Base-by-base conservation (phyloP, 2,329 filamentous ascomycete genomes). In the Sporothrix dimorphospora region DNA sequence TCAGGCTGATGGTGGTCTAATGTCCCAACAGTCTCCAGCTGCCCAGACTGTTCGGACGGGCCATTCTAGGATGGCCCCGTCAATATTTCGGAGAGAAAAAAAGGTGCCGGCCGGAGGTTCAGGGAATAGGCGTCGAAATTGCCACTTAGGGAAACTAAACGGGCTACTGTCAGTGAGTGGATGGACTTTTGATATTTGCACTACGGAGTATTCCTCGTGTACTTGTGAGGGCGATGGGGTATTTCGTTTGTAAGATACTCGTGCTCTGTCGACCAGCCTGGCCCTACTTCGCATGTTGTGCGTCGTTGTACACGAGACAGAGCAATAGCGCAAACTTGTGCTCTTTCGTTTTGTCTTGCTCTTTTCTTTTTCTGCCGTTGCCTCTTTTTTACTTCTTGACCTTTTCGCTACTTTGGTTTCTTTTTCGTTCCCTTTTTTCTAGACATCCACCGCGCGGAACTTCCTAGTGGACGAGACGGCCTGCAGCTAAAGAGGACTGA, bases 21-120 rank as follows among this genome's bases (percentile, higher is more conserved):
- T 65, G 42, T 5, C 24, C 59, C 61, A 45, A 30, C 61, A 30
- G 34, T 24, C n/a, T 12, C 19, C 21, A 49, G 19, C 14, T 30
- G 61, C 21, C 61, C 24, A 30, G 51, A 45, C 24, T 47, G 38
- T 57, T 40, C 51, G 38, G 49, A 45, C 34, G 38, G 38, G 21
- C 67, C 19, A 42, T 12, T 30, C 47, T 24, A 57, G 67, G 14
- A n/a, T 45, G 51, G 30, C 21, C 49, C n/a, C 51, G 51, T 69
- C 51, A 21, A 30, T 69, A 45, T n/a, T 57, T 57, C 51, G 49
- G 67, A 69, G 51, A 45, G 34, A 45, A 69, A 69, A 42, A 45
- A 67, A 51, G 63, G 45, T 51, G 63, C 63, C 24, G 27, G 63
- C 63, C 42, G 63, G 63, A 67, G 34, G 27, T 63, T 21, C n/a